phyloP scores from a whole-genome alignment of 148 eudicot genomes.

The Tetragonia tetragonoides region DNA sequence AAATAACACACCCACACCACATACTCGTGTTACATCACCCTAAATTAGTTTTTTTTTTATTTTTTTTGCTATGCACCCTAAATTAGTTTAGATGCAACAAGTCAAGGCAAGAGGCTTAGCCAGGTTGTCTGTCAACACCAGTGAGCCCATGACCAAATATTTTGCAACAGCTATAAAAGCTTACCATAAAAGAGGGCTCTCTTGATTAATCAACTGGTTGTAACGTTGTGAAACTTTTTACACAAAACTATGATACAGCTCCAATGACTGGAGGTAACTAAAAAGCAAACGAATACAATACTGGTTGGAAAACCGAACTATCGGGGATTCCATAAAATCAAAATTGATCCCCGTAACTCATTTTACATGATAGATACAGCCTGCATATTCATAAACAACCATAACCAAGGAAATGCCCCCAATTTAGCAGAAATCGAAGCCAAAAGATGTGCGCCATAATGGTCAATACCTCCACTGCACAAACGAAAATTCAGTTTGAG shows the following conservation, averaged over 20 bases:
- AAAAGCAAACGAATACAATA: conserved; percentile 8
- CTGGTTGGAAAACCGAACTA: conserved; percentile 3
- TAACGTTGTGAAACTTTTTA: neutral
- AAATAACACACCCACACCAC: too few relatives aligned
- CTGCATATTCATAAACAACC: conserved; percentile 8
- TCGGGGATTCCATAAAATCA: conserved; percentile 26
- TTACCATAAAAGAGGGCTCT: neutral
- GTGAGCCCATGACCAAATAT: too few relatives aligned
- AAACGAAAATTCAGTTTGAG: neutral
- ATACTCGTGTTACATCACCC: too few relatives aligned
- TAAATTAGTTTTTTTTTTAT: too few relatives aligned
- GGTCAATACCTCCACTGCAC: conserved; percentile 13
- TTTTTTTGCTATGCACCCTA: too few relatives aligned
- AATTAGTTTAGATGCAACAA: too few relatives aligned
- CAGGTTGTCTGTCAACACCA: too few relatives aligned
- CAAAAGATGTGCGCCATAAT: neutral
- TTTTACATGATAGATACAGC: neutral
- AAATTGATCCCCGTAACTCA: conserved; percentile 27
- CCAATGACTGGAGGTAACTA: conserved; percentile 6
- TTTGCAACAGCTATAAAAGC: too few relatives aligned
- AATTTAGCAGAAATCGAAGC: conserved; percentile 9
- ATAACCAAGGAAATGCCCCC: conserved; percentile 4
- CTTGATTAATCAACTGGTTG: conserved; percentile 14
- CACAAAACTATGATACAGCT: conserved; percentile 31
- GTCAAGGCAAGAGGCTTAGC: too few relatives aligned